Base-by-base conservation (phyloP, 2,329 filamentous ascomycete species). In the Penicillium sp. region DNA sequence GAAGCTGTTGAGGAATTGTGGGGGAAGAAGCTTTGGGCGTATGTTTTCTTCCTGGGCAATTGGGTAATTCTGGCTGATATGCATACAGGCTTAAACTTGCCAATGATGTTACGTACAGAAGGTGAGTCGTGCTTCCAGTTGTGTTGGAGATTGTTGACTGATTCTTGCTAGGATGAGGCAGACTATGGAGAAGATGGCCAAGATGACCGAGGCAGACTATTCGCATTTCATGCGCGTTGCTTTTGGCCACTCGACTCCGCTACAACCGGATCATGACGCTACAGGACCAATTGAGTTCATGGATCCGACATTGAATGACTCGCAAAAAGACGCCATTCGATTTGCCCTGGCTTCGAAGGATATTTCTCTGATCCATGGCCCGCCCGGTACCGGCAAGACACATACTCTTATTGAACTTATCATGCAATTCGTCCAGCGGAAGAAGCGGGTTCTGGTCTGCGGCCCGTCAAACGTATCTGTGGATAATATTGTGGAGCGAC, bases 381-480 rank as follows among this genome's bases (percentile, higher is more conserved):
- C 93, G 0, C 93, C 93, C 0, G 93, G 93, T 1, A 98, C 93
- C 0, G 93, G 93, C 40, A 98, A 98, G 69, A 98, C 93, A 0
- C 91, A 97, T 65, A 97, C 93, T 0, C 73, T 98, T 31, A 91
- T 98, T 49, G 93, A 98, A 68, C 76, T 98, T 10, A 95, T 98
- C 50, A 76, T 94, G n/a, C 93, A 98, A 63, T 74, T 97, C 57
- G 75, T 94, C 44, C 84, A 84, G 62, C 80, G 81, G 20, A 79
- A 82, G 27, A 77, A 84, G 44, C 81, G 89, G 1, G 76, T 97
- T 9, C 77, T 97, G 1, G 91, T 97, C n/a, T 97, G 93, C 61
- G 93, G 91, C 0, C 93, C 93, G 0, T 95, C 89, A 24, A 98
- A 98, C 65, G 90, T 98, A 58, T 93, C 89, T 0, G 93, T 98